Percentiles rank a stretch among this genome's conserved stretches.
These are phyloP conservation scores for Corymbia maculata DNA, from an alignment of 345 rosid genomes.

Conservation along the genomic window DNA sequence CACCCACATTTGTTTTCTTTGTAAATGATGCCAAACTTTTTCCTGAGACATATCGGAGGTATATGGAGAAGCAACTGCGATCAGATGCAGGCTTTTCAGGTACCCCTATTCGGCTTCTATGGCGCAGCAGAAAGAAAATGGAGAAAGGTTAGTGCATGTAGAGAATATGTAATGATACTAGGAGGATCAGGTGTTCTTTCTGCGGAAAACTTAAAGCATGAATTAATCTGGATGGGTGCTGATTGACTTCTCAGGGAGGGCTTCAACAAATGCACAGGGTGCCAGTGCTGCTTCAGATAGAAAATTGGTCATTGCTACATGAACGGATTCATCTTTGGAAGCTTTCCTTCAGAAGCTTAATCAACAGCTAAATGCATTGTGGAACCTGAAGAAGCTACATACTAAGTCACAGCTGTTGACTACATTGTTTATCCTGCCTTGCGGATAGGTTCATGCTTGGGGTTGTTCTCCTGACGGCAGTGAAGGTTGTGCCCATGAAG, in stretches of 20 bases:
- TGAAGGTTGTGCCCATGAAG: not conserved
- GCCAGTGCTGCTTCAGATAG: not conserved
- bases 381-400: not conserved
- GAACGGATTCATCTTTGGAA: not conserved
- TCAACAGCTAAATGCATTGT: not conserved
- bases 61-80: conserved; percentile 94
- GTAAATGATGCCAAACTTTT: conserved; percentile 87
- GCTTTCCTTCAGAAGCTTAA: not conserved
- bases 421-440: not conserved
- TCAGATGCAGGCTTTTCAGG: conserved; percentile 80
- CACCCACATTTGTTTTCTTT: conserved; percentile 94
- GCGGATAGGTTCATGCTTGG: not conserved
- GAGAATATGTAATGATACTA: not conserved
- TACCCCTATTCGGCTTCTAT: conserved; percentile 81
- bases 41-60: conserved; percentile 81
- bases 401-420: not conserved
- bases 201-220: not conserved
- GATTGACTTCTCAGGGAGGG: conserved; percentile 1
- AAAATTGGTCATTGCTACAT: conserved; percentile 1
- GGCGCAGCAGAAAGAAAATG: conserved; percentile 84
- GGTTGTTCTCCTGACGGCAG: not conserved
- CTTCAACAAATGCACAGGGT: not conserved
- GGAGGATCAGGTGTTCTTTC: not conserved
- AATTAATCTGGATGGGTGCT: not conserved
- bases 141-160: conserved; percentile 21